Evolutionary conservation across 768 basidiomycete species (phyloP).

Genomic region (Kondoa subrosea): DNA sequence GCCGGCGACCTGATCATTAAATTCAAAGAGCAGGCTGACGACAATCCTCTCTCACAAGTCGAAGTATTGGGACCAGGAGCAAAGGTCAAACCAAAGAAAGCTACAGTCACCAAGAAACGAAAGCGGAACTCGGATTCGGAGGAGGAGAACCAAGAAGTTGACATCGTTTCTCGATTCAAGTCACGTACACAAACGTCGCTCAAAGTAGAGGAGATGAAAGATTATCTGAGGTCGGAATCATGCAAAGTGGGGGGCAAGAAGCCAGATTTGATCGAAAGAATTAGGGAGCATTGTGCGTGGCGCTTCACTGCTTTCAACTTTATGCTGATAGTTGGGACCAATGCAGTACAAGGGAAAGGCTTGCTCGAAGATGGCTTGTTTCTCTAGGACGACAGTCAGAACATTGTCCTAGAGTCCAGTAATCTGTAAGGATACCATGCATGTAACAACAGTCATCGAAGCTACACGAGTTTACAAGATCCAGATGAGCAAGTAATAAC

Average conservation of each 20-base stretch:
- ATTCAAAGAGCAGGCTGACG: conserved; percentile 11
- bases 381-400: neutral
- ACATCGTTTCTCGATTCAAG: neutral
- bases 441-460: too few relatives aligned
- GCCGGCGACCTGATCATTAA: conserved; percentile 7
- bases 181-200: neutral
- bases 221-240: neutral
- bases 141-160: neutral
- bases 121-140: neutral
- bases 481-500: too few relatives aligned
- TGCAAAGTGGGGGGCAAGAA: conserved; percentile 13
- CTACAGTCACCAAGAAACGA: neutral
- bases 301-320: too few relatives aligned
- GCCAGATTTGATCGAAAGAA: conserved; percentile 11
- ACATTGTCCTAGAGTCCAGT: neutral
- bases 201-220: conserved; percentile 13
- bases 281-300: neutral
- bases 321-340: too few relatives aligned
- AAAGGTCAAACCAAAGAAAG: neutral
- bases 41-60: conserved; percentile 4
- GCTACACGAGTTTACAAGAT: too few relatives aligned
- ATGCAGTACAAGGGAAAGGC: neutral
- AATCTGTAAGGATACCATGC: too few relatives aligned
- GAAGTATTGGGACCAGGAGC: neutral
- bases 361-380: neutral